Percentiles rank a stretch among this genome's conserved stretches.
phyloP scores from a whole-genome alignment of 2,329 filamentous ascomycete genomes.

The Cadophora sp. region DNA sequence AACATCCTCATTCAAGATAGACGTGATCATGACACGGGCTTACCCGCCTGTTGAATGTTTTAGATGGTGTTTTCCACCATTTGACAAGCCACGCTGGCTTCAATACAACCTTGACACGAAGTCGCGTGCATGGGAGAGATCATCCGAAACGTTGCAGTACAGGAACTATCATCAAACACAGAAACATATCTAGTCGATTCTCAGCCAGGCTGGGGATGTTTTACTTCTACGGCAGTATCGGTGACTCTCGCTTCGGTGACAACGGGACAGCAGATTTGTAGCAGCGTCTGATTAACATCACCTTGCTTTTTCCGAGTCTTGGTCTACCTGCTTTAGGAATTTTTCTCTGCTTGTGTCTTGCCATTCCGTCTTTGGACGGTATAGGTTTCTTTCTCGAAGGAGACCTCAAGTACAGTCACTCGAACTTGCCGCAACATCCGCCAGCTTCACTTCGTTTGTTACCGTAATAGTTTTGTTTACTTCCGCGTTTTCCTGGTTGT shows the following conservation, averaged over 20 bases:
- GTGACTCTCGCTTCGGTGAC: background rate
- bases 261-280: background rate
- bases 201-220: background rate
- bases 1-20: background rate
- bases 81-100: conserved; percentile 12
- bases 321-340: background rate
- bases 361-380: background rate
- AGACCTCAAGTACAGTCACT: background rate
- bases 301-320: conserved; percentile 5
- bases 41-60: background rate
- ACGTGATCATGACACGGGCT: background rate
- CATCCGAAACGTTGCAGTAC: too few species aligned
- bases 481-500: background rate
- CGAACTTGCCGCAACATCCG: background rate
- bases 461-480: background rate
- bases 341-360: background rate
- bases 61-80: background rate
- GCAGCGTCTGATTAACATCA: background rate
- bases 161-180: background rate
- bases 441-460: background rate
- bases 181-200: background rate
- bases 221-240: background rate
- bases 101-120: background rate
- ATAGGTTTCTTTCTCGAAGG: background rate
- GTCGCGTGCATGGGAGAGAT: background rate